Conservation (phyloP, 352 stramenopile genomes). For the Ophiocytium majus region DNA sequence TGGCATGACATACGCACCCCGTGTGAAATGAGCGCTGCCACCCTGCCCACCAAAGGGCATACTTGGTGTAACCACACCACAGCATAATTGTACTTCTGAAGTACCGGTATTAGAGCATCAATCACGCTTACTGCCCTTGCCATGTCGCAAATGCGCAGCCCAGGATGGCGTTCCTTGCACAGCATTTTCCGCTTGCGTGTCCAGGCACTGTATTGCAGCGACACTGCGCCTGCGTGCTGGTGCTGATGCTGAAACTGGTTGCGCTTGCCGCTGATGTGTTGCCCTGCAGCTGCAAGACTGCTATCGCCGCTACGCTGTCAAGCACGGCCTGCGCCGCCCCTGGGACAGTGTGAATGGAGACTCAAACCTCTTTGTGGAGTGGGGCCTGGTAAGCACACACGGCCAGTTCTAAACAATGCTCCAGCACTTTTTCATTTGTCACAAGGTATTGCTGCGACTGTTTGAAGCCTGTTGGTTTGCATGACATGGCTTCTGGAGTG, state of each 20-base stretch:
- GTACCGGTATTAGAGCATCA: too few relatives aligned
- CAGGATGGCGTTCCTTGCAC: too few relatives aligned
- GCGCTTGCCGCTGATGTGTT: too few relatives aligned
- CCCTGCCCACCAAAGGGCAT: too few relatives aligned
- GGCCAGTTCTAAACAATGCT: background rate
- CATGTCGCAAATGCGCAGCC: too few relatives aligned
- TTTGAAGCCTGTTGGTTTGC: background rate
- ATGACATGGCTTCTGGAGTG: background rate
- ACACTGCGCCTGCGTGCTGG: too few relatives aligned
- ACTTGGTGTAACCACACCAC: too few relatives aligned
- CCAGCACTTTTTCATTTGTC: background rate
- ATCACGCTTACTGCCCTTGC: too few relatives aligned
- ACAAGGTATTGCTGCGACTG: background rate
- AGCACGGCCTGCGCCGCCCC: background rate
- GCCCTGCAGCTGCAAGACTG: background rate
- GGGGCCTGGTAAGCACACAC: background rate
- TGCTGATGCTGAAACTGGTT: too few relatives aligned
- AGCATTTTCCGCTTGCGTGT: too few relatives aligned
- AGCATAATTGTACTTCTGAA: too few relatives aligned
- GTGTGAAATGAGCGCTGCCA: background rate
- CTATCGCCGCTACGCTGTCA: background rate
- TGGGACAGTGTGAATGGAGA: background rate
- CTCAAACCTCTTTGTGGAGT: background rate
- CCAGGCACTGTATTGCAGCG: too few relatives aligned
- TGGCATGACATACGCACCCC: background rate